phyloP scores from a whole-genome alignment of 2,329 filamentous ascomycete genomes.

The Bretziella fagacearum region DNA sequence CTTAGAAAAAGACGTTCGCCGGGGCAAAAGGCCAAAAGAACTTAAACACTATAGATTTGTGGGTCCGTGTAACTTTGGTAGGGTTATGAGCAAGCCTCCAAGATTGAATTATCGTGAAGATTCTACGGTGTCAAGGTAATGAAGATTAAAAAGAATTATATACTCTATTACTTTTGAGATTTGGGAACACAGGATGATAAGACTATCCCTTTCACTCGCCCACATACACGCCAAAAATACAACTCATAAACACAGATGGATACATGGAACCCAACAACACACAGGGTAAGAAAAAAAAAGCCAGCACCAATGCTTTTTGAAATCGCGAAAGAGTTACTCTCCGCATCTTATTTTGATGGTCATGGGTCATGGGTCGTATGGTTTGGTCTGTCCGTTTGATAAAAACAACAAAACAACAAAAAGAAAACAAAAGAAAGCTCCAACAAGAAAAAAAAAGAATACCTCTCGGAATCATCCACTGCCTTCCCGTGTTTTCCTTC shows the following conservation, averaged over 20 bases:
- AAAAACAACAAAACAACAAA: constrained; percentile 3
- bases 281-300: neutral
- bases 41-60: too few relatives aligned
- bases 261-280: neutral
- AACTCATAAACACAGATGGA: neutral
- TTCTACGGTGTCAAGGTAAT: too few relatives aligned
- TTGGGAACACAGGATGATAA: too few relatives aligned
- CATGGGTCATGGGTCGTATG: constrained; percentile 3
- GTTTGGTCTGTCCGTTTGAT: too few relatives aligned
- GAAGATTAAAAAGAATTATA: too few relatives aligned
- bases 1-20: neutral
- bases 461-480: neutral
- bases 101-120: too few relatives aligned
- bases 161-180: too few relatives aligned
- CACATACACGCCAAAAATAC: too few relatives aligned
- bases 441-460: constrained; percentile 1
- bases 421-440: neutral
- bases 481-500: neutral
- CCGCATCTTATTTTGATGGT: constrained; percentile 6
- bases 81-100: too few relatives aligned
- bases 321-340: constrained; percentile 1
- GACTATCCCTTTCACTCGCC: too few relatives aligned
- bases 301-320: neutral
- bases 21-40: too few relatives aligned
- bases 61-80: neutral